Evolutionary conservation across 139 green algal genomes (phyloP), one percentile per base, ranked within the genome.

Genomic region (Picochlorum sp.): DNA sequence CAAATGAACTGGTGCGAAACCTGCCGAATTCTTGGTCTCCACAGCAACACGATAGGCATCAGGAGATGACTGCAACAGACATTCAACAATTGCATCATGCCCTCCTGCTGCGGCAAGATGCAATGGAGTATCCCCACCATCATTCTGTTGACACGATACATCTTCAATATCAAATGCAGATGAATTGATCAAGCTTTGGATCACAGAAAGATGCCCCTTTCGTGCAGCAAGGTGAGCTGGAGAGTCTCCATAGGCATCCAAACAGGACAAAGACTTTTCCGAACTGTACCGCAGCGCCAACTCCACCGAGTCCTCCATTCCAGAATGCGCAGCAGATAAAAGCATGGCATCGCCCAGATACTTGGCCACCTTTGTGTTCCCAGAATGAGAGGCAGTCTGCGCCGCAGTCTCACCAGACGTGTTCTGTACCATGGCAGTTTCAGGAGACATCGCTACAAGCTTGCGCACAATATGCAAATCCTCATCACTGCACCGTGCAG

Each of bases 31-130:
- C n/a, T 54, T 20, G n/a, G 16, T 13, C 47, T 26, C n/a, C 47
- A 21, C n/a, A 13, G 47, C 47, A 54, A 54, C n/a, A 7, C 15
- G 47, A 6, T 54, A 54, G 34, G 34, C 34, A 26, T 13, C 13
- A 24, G 16, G 16, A 10, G 18, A 54, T 54, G 47, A 26, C 16
- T 54, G 47, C 47, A 54, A 21, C 47, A 54, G 15, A 26, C 6
- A 54, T 13, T 20, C 16, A 31, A 50, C 26, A 18, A 65, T 23
- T 4, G 10, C 4, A 59, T 1, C 41, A 23, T 65, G 20, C 15
- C 44, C 44, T 65, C 57, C 58, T 21, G 20, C 57, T 15, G 44
- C 58, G 20, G 58, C 58, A 8, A 65, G 23, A 50, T 50, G 58
- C 15, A 65, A 26, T 23, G 58, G 58, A 0, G 58, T 65, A 31